Percentiles rank a stretch among this genome's conserved stretches.
Conservation (phyloP, 2,329 filamentous ascomycete genomes). For the Paracorniculantispora psalliotae region DNA sequence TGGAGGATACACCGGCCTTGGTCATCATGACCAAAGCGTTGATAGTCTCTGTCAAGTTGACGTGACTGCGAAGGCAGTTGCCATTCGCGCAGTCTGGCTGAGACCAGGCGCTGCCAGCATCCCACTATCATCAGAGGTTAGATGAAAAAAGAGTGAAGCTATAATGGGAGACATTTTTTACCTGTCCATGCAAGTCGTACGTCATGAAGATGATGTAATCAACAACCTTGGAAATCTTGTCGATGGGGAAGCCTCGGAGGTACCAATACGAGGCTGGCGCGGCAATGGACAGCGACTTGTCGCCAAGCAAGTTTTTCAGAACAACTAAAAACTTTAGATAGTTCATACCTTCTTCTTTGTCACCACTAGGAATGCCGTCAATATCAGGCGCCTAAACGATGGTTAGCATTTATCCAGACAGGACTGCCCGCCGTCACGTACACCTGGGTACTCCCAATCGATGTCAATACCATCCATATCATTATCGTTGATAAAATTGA, state of each 20-base stretch:
- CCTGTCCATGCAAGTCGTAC: constrained; percentile 22
- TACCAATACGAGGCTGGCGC: constrained; percentile 26
- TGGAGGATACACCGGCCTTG: constrained; percentile 25
- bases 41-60: constrained; percentile 33
- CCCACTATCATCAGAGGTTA: too few relatives aligned
- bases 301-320: not conserved
- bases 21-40: constrained; percentile 30
- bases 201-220: constrained; percentile 27
- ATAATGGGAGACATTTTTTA: not conserved
- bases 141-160: too few relatives aligned
- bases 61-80: constrained; percentile 28
- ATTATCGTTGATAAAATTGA: constrained; percentile 4
- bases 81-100: constrained; percentile 24
- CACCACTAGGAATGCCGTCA: constrained; percentile 14
- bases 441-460: constrained; percentile 4
- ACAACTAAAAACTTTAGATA: constrained; percentile 13
- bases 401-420: not conserved
- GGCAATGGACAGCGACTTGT: constrained; percentile 18
- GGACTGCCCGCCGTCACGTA: not conserved
- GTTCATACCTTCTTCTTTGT: constrained; percentile 12
- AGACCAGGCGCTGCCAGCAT: too few relatives aligned
- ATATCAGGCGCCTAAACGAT: constrained; percentile 15
- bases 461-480: constrained; percentile 9
- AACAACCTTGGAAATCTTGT: constrained; percentile 17
- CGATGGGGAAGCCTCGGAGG: constrained; percentile 22